Conservation (phyloP, 176 grass and related monocot species). For the Bonia amplexicaulis region DNA sequence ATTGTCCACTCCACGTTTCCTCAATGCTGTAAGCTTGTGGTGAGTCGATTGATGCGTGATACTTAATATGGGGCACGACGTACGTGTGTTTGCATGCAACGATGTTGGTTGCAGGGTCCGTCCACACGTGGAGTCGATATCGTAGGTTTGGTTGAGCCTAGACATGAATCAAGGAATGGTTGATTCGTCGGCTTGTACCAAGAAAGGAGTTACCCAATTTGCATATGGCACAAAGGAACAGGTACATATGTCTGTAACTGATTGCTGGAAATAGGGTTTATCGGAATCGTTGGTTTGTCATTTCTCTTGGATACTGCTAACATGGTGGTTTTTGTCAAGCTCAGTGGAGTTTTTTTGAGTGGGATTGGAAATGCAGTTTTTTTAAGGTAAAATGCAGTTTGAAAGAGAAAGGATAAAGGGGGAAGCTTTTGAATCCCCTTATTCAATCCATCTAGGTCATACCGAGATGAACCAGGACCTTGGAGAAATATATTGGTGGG, state of each 20-base stretch:
- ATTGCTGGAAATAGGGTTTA: neutral
- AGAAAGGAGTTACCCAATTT: neutral
- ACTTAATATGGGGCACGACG: too few relatives aligned
- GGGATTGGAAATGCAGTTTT: neutral
- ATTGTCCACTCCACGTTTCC: neutral
- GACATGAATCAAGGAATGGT: neutral
- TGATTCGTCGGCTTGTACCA: neutral
- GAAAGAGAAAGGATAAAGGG: neutral
- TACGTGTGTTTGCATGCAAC: neutral
- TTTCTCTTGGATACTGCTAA: slow-evolving; percentile 9
- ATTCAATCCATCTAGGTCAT: too few relatives aligned
- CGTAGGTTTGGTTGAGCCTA: neutral
- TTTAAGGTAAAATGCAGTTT: neutral
- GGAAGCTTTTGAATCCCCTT: too few relatives aligned
- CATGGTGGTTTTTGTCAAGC: neutral
- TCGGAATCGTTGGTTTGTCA: neutral
- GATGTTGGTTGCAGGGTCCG: neutral
- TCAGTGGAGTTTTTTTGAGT: neutral
- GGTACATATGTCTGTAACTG: slow-evolving; percentile 1
- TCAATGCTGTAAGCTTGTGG: neutral
- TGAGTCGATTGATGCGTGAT: neutral
- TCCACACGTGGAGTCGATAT: neutral
- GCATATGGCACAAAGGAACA: neutral
- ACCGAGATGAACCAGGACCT: too few relatives aligned
- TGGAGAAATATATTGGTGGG: too few relatives aligned